phyloP scores from a whole-genome alignment of 768 basidiomycete species.

The Lactifluus piperatus region DNA sequence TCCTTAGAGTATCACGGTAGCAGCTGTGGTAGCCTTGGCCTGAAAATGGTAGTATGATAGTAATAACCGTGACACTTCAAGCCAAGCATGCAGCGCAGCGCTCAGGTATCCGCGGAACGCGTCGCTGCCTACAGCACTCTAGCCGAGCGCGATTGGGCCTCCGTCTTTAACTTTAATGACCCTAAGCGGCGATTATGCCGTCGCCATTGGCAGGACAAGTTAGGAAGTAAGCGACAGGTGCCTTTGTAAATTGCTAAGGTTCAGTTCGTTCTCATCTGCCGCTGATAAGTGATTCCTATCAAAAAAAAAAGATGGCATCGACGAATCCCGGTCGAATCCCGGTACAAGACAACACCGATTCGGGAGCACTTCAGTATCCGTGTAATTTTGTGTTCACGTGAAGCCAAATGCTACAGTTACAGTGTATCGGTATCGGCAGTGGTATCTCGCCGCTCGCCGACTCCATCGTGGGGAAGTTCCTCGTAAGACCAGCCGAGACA shows the following conservation, averaged over 20 bases:
- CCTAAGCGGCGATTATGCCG: background rate
- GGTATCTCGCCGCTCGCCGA: too few species aligned
- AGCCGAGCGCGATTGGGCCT: background rate
- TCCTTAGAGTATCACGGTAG: too few species aligned
- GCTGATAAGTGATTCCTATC: background rate
- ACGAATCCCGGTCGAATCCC: background rate
- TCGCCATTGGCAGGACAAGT: background rate
- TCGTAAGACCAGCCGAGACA: background rate
- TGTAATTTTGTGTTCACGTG: too few species aligned
- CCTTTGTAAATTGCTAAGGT: background rate
- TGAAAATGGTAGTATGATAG: background rate
- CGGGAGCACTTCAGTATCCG: background rate
- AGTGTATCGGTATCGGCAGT: too few species aligned
- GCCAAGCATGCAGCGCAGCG: background rate
- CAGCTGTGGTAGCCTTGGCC: too few species aligned
- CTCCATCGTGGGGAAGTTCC: too few species aligned
- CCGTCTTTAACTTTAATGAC: background rate
- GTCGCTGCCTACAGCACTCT: background rate
- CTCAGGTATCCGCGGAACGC: background rate
- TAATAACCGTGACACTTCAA: background rate
- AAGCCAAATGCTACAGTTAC: too few species aligned
- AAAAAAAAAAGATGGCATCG: background rate
- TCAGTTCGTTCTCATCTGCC: background rate
- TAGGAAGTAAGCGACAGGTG: background rate
- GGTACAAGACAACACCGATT: background rate